Conservation (phyloP, 2,329 filamentous ascomycete genomes). For the Tolypocladium tropicale region DNA sequence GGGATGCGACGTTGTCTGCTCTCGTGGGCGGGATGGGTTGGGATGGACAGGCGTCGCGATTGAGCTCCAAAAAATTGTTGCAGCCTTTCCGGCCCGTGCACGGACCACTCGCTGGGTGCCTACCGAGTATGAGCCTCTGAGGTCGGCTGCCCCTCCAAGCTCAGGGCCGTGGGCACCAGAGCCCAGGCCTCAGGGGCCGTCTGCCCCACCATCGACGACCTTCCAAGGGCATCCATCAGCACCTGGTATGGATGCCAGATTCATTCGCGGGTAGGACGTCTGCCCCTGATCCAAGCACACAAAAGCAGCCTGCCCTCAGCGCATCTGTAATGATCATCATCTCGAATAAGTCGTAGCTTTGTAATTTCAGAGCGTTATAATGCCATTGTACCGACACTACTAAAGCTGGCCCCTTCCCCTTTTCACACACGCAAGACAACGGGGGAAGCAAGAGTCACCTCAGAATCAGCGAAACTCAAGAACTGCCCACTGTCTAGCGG, state of each 20-base stretch:
- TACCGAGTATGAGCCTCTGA: neutral
- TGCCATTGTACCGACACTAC: too few species aligned
- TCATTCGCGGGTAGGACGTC: too few species aligned
- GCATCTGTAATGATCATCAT: neutral
- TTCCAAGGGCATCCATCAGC: too few species aligned
- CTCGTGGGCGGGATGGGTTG: neutral
- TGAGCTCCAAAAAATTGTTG: conserved; percentile 35
- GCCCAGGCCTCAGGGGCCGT: neutral
- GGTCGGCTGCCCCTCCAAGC: neutral
- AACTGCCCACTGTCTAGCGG: neutral
- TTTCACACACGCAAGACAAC: too few species aligned
- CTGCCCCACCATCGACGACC: neutral
- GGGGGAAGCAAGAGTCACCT: too few species aligned
- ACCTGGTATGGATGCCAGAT: too few species aligned
- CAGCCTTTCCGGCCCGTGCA: conserved; percentile 25
- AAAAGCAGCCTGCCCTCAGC: too few species aligned
- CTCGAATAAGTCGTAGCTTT: neutral
- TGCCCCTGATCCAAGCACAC: too few species aligned
- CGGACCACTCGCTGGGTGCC: neutral
- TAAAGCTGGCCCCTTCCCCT: too few species aligned
- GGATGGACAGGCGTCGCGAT: neutral
- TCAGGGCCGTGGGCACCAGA: neutral
- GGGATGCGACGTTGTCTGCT: neutral
- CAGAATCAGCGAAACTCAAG: too few species aligned
- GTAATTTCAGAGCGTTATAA: too few species aligned